Evolutionary conservation across 495 filamentous ascomycete genomes (phyloP).

Genomic region (Letharia columbiana): DNA sequence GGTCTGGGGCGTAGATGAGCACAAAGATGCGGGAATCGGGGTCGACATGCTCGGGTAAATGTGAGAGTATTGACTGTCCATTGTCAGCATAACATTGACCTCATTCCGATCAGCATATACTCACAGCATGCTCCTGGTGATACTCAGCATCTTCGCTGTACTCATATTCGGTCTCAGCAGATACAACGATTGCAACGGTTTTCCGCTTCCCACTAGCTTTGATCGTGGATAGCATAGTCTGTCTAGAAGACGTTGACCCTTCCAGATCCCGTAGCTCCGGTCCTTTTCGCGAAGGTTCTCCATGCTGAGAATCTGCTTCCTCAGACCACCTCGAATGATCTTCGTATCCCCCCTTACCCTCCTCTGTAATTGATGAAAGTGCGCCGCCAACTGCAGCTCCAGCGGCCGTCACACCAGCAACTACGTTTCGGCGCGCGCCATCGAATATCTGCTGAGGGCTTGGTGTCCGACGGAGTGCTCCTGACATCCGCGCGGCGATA

Average conservation of each 20-base stretch:
- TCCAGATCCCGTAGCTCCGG: constrained; percentile 22
- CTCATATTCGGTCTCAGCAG: constrained; percentile 57
- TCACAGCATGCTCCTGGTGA: constrained; percentile 69
- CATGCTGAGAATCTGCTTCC: constrained; percentile 51
- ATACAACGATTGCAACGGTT: constrained; percentile 77
- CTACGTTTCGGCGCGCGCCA: constrained; percentile 64
- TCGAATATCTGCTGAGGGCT: constrained; percentile 85
- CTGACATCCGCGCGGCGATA: constrained; percentile 70
- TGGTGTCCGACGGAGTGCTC: constrained; percentile 75
- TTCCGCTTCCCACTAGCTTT: constrained; percentile 47
- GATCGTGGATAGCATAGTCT: constrained; percentile 7
- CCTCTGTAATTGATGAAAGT: constrained; percentile 77
- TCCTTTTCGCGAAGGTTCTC: constrained; percentile 27
- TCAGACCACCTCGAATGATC: constrained; percentile 82
- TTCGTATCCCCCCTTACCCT: constrained; percentile 67
- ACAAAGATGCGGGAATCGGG: constrained; percentile 66
- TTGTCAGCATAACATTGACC: constrained; percentile 13
- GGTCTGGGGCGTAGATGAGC: constrained; percentile 74
- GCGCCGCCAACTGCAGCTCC: constrained; percentile 68
- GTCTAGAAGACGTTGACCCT: constrained; percentile 9
- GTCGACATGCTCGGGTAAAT: constrained; percentile 68
- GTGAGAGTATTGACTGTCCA: constrained; percentile 73
- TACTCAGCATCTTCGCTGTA: constrained; percentile 49
- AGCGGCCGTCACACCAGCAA: constrained; percentile 74
- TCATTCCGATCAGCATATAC: constrained; percentile 26